These are phyloP conservation scores for Malus orientalis DNA, from an alignment of 306 rosid genomes.

Conservation along the genomic window DNA sequence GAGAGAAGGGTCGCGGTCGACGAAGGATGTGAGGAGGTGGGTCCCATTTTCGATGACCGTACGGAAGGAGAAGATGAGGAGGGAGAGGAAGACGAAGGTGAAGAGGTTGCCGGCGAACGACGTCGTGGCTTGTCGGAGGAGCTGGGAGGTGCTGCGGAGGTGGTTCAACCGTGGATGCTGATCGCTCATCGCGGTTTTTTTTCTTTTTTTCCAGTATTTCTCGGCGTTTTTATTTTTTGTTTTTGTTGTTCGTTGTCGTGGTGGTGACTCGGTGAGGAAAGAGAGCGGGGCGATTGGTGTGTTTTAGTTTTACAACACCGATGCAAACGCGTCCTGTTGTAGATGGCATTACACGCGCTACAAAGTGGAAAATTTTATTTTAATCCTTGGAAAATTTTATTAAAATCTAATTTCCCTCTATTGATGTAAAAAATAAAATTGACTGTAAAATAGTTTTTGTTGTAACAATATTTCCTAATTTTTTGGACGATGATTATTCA, in stretches of 20 bases:
- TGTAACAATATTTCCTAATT: too few relatives aligned
- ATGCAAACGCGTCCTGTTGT: neutral
- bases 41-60: slow-evolving; percentile 62
- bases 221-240: neutral
- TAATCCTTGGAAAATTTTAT: too few relatives aligned
- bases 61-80: slow-evolving; percentile 72
- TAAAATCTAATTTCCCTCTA: too few relatives aligned
- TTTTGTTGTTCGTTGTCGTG: neutral
- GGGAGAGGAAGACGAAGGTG: slow-evolving; percentile 71
- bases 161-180: slow-evolving; percentile 47
- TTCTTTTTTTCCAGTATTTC: neutral
- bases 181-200: slow-evolving; percentile 52
- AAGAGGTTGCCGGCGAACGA: slow-evolving; percentile 42
- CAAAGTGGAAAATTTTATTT: too few relatives aligned
- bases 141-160: slow-evolving; percentile 50
- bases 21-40: slow-evolving; percentile 57
- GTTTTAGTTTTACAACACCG: neutral
- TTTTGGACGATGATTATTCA: too few relatives aligned
- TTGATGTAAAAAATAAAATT: too few relatives aligned
- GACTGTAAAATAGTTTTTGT: too few relatives aligned
- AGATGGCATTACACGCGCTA: too few relatives aligned
- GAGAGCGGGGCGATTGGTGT: neutral
- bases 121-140: slow-evolving; percentile 40
- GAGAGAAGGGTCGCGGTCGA: slow-evolving; percentile 83
- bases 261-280: neutral